phyloP scores from a whole-genome alignment of 768 basidiomycete species.

The Lyophyllum shimeji region DNA sequence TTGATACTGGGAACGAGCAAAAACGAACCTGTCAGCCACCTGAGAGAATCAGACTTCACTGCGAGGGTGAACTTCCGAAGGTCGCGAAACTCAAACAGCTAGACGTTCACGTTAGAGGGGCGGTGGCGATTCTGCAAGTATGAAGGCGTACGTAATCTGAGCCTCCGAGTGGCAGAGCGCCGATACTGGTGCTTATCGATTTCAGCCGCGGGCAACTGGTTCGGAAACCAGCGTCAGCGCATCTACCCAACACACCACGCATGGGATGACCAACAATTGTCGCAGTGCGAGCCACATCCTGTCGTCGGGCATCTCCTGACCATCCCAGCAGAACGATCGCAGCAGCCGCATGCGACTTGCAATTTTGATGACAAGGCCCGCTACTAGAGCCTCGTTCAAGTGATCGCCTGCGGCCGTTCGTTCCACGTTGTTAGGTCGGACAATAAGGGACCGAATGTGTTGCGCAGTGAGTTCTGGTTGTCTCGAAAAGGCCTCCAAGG shows the following conservation, averaged over 20 bases:
- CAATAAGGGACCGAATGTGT: conserved; percentile 26
- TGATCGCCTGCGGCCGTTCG: conserved; percentile 33
- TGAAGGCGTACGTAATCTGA: conserved; percentile 31
- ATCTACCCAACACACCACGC: neutral
- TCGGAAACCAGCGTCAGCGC: conserved; percentile 5
- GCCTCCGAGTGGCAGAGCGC: conserved; percentile 29
- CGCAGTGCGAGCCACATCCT: conserved; percentile 33
- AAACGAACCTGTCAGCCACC: conserved; percentile 32
- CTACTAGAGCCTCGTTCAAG: conserved; percentile 29
- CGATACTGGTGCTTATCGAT: conserved; percentile 33
- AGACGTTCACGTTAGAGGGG: conserved; percentile 7
- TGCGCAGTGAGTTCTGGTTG: conserved; percentile 25
- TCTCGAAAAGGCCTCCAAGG: conserved; percentile 48
- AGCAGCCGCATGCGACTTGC: conserved; percentile 22
- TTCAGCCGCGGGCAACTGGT: conserved; percentile 33
- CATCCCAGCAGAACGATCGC: conserved; percentile 37
- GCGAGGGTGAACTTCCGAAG: conserved; percentile 31
- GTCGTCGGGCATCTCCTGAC: conserved; percentile 34
- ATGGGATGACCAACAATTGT: conserved; percentile 18
- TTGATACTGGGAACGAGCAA: neutral
- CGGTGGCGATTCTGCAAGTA: neutral
- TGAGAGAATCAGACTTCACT: conserved; percentile 34
- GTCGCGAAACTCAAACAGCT: conserved; percentile 37
- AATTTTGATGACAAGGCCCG: conserved; percentile 27
- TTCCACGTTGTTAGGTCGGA: conserved; percentile 33